Evolutionary conservation across 129 eudicot species (phyloP).

Genomic region (Flaveria brownii): DNA sequence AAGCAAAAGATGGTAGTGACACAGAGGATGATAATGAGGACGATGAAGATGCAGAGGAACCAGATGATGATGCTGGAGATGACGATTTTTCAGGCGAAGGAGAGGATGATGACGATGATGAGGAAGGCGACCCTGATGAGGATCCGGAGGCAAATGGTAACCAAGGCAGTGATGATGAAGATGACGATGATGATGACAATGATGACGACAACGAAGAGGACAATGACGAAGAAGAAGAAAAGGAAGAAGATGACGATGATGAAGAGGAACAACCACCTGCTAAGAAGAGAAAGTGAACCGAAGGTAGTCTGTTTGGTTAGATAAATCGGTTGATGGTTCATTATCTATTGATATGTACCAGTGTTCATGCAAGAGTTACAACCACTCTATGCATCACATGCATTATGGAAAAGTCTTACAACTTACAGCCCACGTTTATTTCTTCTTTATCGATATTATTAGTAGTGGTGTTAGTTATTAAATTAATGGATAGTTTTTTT

Average conservation of each 20-base stretch:
- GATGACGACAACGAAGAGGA: constrained; percentile 57
- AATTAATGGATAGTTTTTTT: too few species aligned
- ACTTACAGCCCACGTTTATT: too few species aligned
- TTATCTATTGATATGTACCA: neutral
- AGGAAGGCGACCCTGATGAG: constrained; percentile 63
- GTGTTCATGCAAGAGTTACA: too few species aligned
- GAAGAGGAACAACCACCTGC: constrained; percentile 89
- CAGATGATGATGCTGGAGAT: constrained; percentile 64
- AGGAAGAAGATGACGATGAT: constrained; percentile 55
- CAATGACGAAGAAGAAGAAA: constrained; percentile 50
- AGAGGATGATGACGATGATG: constrained; percentile 52
- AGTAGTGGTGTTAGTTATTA: too few species aligned
- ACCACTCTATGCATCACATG: too few species aligned
- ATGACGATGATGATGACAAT: constrained; percentile 55
- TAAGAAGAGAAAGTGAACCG: constrained; percentile 80
- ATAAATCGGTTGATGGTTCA: constrained; percentile 18
- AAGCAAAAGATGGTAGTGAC: constrained; percentile 71
- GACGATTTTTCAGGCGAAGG: constrained; percentile 84
- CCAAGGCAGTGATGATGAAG: constrained; percentile 59
- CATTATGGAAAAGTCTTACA: too few species aligned
- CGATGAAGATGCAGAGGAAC: constrained; percentile 56
- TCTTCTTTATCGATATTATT: too few species aligned
- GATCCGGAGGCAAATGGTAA: constrained; percentile 67
- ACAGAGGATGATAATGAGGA: constrained; percentile 76
- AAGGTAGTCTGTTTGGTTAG: constrained; percentile 25